Conservation (phyloP, 1,284 basidiomycete species). For the Exobasidium cylindrosporum region DNA sequence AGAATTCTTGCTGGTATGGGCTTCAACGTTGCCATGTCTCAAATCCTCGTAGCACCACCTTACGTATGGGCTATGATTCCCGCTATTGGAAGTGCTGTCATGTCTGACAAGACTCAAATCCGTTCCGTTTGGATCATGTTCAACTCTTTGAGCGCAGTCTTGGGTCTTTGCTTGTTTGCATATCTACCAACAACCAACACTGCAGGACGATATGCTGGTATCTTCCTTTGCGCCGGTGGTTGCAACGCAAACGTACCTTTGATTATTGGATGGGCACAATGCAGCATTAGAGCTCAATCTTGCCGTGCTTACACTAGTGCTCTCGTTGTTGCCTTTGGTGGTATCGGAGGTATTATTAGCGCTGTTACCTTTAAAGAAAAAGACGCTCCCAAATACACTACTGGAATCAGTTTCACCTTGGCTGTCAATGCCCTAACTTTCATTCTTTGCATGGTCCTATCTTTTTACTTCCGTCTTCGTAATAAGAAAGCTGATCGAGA, state of each 20-base stretch:
- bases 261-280: constrained; percentile 40
- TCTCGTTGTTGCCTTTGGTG: constrained; percentile 56
- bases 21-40: constrained; percentile 48
- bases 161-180: constrained; percentile 55
- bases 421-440: not conserved
- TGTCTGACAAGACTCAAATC: constrained; percentile 54
- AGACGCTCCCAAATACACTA: constrained; percentile 40
- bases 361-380: constrained; percentile 50
- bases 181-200: constrained; percentile 33
- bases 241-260: constrained; percentile 45
- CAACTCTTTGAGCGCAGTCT: constrained; percentile 51
- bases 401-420: constrained; percentile 23
- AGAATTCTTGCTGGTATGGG: constrained; percentile 57
- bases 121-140: constrained; percentile 55
- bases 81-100: constrained; percentile 50
- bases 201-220: constrained; percentile 56
- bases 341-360: constrained; percentile 58
- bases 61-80: constrained; percentile 46
- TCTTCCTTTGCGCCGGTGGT: constrained; percentile 56
- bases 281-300: constrained; percentile 57
- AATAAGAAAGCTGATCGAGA: constrained; percentile 8
- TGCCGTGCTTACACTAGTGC: constrained; percentile 56
- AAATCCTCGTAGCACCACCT: constrained; percentile 43
- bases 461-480: not conserved
- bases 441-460: not conserved